phyloP scores from a whole-genome alignment of 1,284 basidiomycete genomes.

The Fistulinella cinereoalba region DNA sequence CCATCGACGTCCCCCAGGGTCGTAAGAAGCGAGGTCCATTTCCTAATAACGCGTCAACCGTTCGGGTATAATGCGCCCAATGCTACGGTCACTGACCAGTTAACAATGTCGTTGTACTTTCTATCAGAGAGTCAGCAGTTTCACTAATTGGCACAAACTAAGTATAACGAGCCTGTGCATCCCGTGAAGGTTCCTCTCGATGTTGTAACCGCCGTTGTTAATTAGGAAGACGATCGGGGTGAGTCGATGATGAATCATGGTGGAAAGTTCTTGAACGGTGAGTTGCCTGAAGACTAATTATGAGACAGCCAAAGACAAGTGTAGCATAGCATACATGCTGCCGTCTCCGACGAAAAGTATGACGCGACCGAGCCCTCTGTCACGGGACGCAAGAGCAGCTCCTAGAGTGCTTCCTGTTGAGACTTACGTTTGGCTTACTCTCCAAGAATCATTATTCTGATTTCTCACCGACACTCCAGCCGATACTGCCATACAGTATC shows the following conservation, averaged over 20 bases:
- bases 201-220: conserved; percentile 89
- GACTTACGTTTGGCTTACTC: conserved; percentile 14
- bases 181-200: conserved; percentile 81
- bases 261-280: conserved; percentile 74
- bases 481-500: conserved; percentile 85
- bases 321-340: conserved; percentile 51
- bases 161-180: conserved; percentile 42
- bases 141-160: too few relatives aligned
- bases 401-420: conserved; percentile 61
- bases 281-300: conserved; percentile 49
- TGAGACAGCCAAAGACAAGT: background rate
- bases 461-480: conserved; percentile 75
- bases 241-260: conserved; percentile 67
- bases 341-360: conserved; percentile 90
- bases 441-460: conserved; percentile 11
- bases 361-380: conserved; percentile 60
- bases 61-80: conserved; percentile 1
- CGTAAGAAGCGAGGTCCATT: conserved; percentile 60
- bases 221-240: conserved; percentile 83
- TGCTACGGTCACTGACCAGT: conserved; percentile 45
- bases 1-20: conserved; percentile 57
- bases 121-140: conserved; percentile 38
- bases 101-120: conserved; percentile 71
- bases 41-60: conserved; percentile 28
- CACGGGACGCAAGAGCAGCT: conserved; percentile 74